Percentiles rank a stretch among this genome's conserved stretches.
These are phyloP conservation scores for Ogataea wickerhamii DNA, from an alignment of 805 yeast species.

Conservation along the genomic window DNA sequence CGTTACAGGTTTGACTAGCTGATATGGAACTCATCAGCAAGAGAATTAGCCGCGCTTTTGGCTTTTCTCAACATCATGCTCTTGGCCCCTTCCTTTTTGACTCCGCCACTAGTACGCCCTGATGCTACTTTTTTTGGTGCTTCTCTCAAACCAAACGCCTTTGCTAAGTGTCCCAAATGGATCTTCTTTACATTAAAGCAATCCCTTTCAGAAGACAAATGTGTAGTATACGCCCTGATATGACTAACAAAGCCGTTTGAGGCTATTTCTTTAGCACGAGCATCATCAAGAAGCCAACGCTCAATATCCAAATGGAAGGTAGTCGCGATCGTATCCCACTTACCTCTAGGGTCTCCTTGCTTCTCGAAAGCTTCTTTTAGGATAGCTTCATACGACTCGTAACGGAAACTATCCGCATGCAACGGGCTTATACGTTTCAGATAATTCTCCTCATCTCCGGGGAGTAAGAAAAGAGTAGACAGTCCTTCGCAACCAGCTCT, in stretches of 20 bases:
- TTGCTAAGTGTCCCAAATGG: constrained; percentile 95
- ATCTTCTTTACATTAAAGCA: constrained; percentile 76
- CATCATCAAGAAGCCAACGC: constrained; percentile 77
- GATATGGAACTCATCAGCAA: constrained; percentile 71
- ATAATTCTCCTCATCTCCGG: constrained; percentile 87
- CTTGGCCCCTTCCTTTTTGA: constrained; percentile 62
- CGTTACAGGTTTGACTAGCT: constrained; percentile 8
- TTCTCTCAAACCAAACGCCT: constrained; percentile 90
- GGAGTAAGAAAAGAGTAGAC: constrained; percentile 74
- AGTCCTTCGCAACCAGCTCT: constrained; percentile 90
- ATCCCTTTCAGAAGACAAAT: constrained; percentile 72
- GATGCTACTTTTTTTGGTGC: constrained; percentile 80
- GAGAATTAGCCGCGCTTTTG: constrained; percentile 57
- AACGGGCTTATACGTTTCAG: constrained; percentile 54
- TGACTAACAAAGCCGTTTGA: constrained; percentile 83
- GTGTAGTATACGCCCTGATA: constrained; percentile 94
- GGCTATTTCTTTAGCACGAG: constrained; percentile 59
- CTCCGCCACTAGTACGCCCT: constrained; percentile 35
- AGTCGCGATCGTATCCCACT: constrained; percentile 93
- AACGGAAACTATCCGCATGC: constrained; percentile 48
- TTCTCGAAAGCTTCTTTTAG: constrained; percentile 28
- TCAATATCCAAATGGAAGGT: constrained; percentile 93
- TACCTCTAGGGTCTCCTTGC: constrained; percentile 29
- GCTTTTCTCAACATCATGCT: constrained; percentile 77
- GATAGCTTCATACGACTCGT: constrained; percentile 44